A percentile compares a stretch with the other conserved stretches of the same genome.
phyloP scores from a whole-genome alignment of 1,139 yeast genomes.

The Suhomyces kunorum region DNA sequence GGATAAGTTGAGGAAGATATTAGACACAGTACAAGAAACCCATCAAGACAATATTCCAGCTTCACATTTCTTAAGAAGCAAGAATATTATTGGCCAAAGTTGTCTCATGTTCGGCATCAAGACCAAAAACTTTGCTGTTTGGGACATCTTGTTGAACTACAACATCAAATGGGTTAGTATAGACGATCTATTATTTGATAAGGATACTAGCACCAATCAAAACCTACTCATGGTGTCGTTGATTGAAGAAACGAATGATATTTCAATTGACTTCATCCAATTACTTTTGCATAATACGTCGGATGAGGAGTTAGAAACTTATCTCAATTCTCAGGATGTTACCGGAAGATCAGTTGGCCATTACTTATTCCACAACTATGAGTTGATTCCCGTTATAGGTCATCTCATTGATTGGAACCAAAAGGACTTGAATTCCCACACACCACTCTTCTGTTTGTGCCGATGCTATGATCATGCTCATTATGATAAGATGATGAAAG shows the following conservation, averaged over 20 bases:
- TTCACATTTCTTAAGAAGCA: slow-evolving; percentile 49
- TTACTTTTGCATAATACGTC: slow-evolving; percentile 47
- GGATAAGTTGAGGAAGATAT: slow-evolving; percentile 19
- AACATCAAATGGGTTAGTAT: slow-evolving; percentile 53
- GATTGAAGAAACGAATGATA: slow-evolving; percentile 51
- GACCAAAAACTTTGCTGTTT: slow-evolving; percentile 42
- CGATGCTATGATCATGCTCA: slow-evolving; percentile 79
- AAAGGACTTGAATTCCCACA: slow-evolving; percentile 69
- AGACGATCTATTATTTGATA: slow-evolving; percentile 69
- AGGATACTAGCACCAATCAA: slow-evolving; percentile 48
- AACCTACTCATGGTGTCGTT: slow-evolving; percentile 65
- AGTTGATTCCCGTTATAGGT: slow-evolving; percentile 58
- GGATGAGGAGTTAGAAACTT: slow-evolving; percentile 45
- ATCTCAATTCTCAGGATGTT: slow-evolving; percentile 53
- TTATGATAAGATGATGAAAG: slow-evolving; percentile 52
- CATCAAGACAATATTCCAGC: slow-evolving; percentile 26
- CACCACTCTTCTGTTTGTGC: slow-evolving; percentile 76
- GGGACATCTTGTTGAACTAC: slow-evolving; percentile 47
- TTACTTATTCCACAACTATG: slow-evolving; percentile 62
- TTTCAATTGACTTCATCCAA: slow-evolving; percentile 50
- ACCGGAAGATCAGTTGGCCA: slow-evolving; percentile 70
- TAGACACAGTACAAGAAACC: slow-evolving; percentile 21
- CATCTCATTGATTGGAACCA: slow-evolving; percentile 64
- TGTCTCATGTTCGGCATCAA: slow-evolving; percentile 56
- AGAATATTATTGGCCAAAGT: slow-evolving; percentile 69